These are phyloP conservation scores for Beauveria sp. DNA, from an alignment of 2,329 filamentous ascomycete genomes.

Conservation along the genomic window DNA sequence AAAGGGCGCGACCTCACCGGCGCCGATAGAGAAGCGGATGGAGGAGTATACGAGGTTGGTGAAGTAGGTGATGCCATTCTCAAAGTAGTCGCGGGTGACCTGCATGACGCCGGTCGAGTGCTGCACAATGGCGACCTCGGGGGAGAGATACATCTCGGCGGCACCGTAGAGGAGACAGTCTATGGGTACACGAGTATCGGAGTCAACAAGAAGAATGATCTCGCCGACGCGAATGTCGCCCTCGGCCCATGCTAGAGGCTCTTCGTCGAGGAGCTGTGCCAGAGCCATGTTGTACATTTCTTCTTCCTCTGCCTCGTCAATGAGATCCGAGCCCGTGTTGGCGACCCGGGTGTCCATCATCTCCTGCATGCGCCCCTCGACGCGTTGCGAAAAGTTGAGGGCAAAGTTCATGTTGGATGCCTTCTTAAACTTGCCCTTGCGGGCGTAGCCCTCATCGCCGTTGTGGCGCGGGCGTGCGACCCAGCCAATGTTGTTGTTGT, in stretches of 20 bases:
- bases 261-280: constrained; percentile 42
- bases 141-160: constrained; percentile 62
- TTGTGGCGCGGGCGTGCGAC: constrained; percentile 40
- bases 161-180: constrained; percentile 65
- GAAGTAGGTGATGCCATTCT: constrained; percentile 68
- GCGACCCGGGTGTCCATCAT: constrained; percentile 17
- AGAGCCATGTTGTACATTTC: constrained; percentile 42
- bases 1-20: constrained; percentile 66
- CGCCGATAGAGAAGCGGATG: constrained; percentile 62
- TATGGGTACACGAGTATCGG: constrained; percentile 59
- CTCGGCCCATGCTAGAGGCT: constrained; percentile 43
- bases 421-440: constrained; percentile 63
- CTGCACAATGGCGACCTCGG: constrained; percentile 64
- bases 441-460: constrained; percentile 39
- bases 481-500: constrained; percentile 42
- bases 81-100: constrained; percentile 63
- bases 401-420: constrained; percentile 72
- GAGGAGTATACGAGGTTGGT: constrained; percentile 70
- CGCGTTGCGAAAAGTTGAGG: constrained; percentile 51
- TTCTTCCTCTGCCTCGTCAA: constrained; percentile 27
- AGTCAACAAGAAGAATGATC: constrained; percentile 60
- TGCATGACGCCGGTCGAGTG: constrained; percentile 72
- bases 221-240: constrained; percentile 56
- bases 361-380: constrained; percentile 50
- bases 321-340: constrained; percentile 15